phyloP scores from a whole-genome alignment of 1,284 basidiomycete genomes.

The Tausonia pullulans region DNA sequence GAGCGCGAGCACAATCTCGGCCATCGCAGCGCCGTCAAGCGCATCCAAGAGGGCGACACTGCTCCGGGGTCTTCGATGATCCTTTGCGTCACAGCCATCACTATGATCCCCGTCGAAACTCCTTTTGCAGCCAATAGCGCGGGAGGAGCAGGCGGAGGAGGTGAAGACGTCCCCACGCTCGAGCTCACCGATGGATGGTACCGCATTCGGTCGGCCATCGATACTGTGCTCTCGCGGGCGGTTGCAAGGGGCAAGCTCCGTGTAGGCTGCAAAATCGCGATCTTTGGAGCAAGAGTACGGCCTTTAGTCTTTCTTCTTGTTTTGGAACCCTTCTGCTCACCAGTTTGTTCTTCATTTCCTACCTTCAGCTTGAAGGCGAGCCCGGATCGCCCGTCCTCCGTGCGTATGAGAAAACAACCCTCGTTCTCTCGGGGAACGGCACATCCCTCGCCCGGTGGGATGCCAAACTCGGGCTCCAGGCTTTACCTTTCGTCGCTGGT shows the following conservation, averaged over 20 bases:
- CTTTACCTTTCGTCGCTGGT: conserved; percentile 50
- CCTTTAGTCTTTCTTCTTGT: background rate
- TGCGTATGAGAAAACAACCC: conserved; percentile 53
- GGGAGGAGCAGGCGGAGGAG: no score
- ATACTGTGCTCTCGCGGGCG: conserved; percentile 60
- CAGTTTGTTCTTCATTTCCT: background rate
- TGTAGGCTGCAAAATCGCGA: conserved; percentile 70
- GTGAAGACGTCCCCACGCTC: conserved; percentile 31
- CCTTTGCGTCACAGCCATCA: conserved; percentile 66
- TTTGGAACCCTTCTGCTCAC: background rate
- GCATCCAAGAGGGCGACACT: conserved; percentile 52
- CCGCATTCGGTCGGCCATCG: conserved; percentile 60
- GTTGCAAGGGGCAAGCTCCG: conserved; percentile 52
- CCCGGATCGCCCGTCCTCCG: conserved; percentile 65
- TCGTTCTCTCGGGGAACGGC: conserved; percentile 71
- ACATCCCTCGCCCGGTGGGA: conserved; percentile 80
- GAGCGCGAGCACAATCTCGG: conserved; percentile 75
- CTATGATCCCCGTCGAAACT: conserved; percentile 36
- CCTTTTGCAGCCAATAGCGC: conserved; percentile 11
- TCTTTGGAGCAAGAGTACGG: conserved; percentile 66
- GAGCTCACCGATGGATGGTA: conserved; percentile 98
- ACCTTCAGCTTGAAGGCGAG: conserved; percentile 45
- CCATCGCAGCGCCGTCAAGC: conserved; percentile 60
- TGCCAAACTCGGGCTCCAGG: conserved; percentile 65
- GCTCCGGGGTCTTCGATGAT: conserved; percentile 57